phyloP scores from a whole-genome alignment of 1,284 basidiomycete species.

The Trichosporon sp. region DNA sequence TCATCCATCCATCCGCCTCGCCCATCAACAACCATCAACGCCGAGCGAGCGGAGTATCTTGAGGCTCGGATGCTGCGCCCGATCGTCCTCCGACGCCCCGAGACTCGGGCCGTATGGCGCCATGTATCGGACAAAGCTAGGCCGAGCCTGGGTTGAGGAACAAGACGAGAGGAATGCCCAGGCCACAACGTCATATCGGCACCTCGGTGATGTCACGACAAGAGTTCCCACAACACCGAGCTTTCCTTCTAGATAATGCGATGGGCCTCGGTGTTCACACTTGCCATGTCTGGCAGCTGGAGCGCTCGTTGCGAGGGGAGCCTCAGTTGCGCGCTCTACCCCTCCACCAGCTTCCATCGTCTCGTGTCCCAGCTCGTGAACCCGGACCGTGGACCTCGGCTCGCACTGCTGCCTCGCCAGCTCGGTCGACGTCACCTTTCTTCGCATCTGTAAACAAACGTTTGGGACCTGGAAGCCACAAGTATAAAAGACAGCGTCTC shows the following conservation, averaged over 20 bases:
- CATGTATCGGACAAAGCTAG: no score
- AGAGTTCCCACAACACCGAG: not conserved
- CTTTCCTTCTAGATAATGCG: not conserved
- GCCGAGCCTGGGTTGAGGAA: not conserved
- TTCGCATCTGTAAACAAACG: not conserved
- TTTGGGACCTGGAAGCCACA: not conserved
- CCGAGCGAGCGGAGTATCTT: no score
- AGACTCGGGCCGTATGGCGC: no score
- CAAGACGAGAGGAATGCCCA: not conserved
- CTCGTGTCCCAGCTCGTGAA: no score
- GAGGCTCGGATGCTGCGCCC: not conserved
- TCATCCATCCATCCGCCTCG: no score
- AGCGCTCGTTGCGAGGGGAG: no score
- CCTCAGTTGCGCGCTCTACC: no score
- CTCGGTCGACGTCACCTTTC: not conserved
- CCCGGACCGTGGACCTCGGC: no score
- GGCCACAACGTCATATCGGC: not conserved
- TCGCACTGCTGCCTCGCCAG: not conserved
- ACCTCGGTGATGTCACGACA: not conserved
- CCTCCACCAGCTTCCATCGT: no score
- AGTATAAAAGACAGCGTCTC: not conserved
- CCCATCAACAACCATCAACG: no score
- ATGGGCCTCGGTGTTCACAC: not conserved
- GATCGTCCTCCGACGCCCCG: no score
- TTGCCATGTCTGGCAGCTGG: not conserved